Evolutionary conservation across 164 flowering plant species (phyloP).

Genomic region (Liquidambar formosana): DNA sequence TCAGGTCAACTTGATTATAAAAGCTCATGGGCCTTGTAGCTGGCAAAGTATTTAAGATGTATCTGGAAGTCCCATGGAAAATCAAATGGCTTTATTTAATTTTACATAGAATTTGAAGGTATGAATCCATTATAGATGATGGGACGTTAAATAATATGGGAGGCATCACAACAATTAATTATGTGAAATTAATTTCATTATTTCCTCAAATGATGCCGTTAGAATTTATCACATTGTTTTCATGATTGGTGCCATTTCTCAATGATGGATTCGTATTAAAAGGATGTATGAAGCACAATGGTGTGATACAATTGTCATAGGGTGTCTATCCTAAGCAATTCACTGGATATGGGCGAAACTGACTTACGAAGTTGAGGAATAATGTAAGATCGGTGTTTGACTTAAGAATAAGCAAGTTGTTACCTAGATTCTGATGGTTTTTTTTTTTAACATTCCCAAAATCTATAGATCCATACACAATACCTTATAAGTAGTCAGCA

Average conservation of each 20-base stretch:
- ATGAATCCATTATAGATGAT: neutral
- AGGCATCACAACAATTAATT: neutral
- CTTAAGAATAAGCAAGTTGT: neutral
- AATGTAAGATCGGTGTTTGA: neutral
- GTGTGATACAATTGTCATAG: neutral
- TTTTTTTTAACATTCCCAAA: neutral
- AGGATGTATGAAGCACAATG: neutral
- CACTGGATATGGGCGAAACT: neutral
- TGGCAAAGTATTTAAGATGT: neutral
- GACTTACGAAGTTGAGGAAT: neutral
- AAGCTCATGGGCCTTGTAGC: neutral
- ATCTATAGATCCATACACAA: neutral
- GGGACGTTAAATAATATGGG: neutral
- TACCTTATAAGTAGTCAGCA: too few species aligned
- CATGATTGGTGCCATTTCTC: too few species aligned
- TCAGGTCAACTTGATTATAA: neutral
- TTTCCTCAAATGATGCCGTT: too few species aligned
- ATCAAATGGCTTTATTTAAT: neutral
- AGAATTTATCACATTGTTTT: too few species aligned
- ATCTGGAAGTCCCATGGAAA: neutral
- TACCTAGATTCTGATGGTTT: neutral
- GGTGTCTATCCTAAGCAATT: neutral
- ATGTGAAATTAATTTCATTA: too few species aligned
- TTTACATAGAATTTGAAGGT: neutral
- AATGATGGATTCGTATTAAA: neutral